Percentiles rank a stretch among this genome's conserved stretches.
Evolutionary conservation across 768 basidiomycete genomes (phyloP).

Genomic region (Calvatia gigantea): DNA sequence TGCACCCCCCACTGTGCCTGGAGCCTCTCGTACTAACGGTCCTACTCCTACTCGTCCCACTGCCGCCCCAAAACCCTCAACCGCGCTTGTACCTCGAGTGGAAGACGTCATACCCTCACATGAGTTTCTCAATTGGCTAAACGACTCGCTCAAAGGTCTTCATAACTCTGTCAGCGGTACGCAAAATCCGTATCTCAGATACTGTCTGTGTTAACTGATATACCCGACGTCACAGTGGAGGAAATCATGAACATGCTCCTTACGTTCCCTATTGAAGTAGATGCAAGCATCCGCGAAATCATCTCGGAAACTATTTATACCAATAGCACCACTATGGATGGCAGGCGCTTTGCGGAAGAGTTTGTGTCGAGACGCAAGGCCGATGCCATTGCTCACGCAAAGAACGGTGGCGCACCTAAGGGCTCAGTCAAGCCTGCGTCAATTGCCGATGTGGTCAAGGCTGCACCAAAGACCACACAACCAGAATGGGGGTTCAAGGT

Average conservation of each 20-base stretch:
- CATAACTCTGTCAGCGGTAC: slow-evolving; percentile 71
- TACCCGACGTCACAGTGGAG: slow-evolving; percentile 58
- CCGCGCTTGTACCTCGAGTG: slow-evolving; percentile 34
- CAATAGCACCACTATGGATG: slow-evolving; percentile 92
- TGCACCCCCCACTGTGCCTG: slow-evolving; percentile 12
- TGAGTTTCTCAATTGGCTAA: slow-evolving; percentile 92
- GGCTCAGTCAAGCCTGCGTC: slow-evolving; percentile 56
- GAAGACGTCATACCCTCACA: slow-evolving; percentile 78
- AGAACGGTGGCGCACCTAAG: slow-evolving; percentile 38
- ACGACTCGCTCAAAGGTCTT: slow-evolving; percentile 76
- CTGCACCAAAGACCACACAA: slow-evolving; percentile 71
- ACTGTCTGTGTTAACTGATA: not conserved
- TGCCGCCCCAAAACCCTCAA: slow-evolving; percentile 28
- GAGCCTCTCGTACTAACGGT: slow-evolving; percentile 37
- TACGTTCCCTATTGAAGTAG: slow-evolving; percentile 89
- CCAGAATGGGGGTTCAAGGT: slow-evolving; percentile 91
- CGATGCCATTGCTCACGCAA: slow-evolving; percentile 57
- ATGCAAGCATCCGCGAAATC: slow-evolving; percentile 78
- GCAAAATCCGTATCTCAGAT: slow-evolving; percentile 16
- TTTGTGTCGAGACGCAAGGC: slow-evolving; percentile 84
- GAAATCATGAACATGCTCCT: slow-evolving; percentile 96
- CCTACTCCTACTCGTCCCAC: slow-evolving; percentile 30
- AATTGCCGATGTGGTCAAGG: slow-evolving; percentile 89
- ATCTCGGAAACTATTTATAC: slow-evolving; percentile 95
- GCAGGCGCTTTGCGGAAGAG: slow-evolving; percentile 90